Base-by-base conservation (phyloP, 768 basidiomycete species). In the Gloeophyllum trabeum region DNA sequence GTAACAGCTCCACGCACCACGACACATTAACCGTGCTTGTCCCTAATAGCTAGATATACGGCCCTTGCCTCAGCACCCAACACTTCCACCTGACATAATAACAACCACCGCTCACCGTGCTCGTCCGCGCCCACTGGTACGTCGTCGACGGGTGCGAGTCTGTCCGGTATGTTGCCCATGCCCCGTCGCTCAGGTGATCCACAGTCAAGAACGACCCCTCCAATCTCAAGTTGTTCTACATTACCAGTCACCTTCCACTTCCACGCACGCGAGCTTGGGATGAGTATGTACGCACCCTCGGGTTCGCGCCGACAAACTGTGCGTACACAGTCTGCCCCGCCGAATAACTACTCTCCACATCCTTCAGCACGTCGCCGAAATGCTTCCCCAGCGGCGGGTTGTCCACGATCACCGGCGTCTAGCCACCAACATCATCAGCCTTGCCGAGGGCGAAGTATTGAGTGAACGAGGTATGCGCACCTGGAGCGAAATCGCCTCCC, bases 81-180 rank as follows among this genome's bases (percentile, higher is more conserved):
- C n/a, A n/a, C n/a, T n/a, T n/a, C n/a, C n/a, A n/a, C n/a, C n/a
- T n/a, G n/a, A n/a, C n/a, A n/a, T n/a, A n/a, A n/a, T n/a, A n/a
- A n/a, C n/a, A n/a, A n/a, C 4, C 5, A 40, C 10, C 28, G 63
- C 71, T 48, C 51, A 77, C 72, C 1, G 64, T 65, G 58, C 58
- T 79, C 10, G 66, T 73, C 57, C 80, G 66, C 19, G 51, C 57
- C 85, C 85, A 87, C 44, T 66, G 64, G 51, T 73, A 85, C 16
- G 65, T 67, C 1, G 84, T 86, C 3, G 81, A 85, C 23, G 82
- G 82, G 56, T 87, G 84, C 16, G 85, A 86, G 59, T 89, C 86
- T 12, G 80, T 76, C 40, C 76, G 68, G 24, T 80, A 72, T 1
- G 67, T 54, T 45, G 46, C 61, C 83, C 81, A 88, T 41, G 61